A percentile compares a stretch with the other conserved stretches of the same genome.
Conservation (phyloP, 1,284 basidiomycete genomes). For the Caloboletus inedulis region DNA sequence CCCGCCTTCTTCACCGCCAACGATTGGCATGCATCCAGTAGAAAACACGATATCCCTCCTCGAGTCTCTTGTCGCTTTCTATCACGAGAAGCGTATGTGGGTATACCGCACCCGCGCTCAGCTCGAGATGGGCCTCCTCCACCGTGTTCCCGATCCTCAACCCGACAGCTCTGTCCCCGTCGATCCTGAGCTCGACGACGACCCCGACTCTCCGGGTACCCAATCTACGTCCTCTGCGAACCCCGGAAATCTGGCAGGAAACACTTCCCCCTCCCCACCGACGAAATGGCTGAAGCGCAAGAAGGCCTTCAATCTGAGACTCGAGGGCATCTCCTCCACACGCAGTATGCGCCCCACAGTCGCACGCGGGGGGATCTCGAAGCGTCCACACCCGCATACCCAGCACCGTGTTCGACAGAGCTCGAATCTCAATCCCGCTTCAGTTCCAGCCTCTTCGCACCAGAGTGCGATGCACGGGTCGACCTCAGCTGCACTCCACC, state of each 20-base stretch:
- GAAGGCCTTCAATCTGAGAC: conserved; percentile 45
- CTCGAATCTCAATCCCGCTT: conserved; percentile 32
- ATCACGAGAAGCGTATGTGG: conserved; percentile 67
- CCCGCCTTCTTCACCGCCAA: conserved; percentile 44
- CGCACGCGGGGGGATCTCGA: conserved; percentile 28
- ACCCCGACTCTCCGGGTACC: conserved; percentile 10
- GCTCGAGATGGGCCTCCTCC: conserved; percentile 40
- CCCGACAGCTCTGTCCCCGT: conserved; percentile 23
- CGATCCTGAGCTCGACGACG: conserved; percentile 21
- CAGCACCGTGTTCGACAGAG: conserved; percentile 32
- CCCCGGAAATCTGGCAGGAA: conserved; percentile 21
- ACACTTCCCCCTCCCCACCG: conserved; percentile 28
- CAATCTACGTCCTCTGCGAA: conserved; percentile 20
- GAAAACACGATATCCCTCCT: conserved; percentile 53
- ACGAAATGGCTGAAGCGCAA: conserved; percentile 44
- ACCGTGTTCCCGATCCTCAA: conserved; percentile 23
- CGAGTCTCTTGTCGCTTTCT: conserved; percentile 60
- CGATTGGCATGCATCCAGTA: conserved; percentile 30
- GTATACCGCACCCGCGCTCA: conserved; percentile 52
- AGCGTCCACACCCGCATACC: conserved; percentile 25
- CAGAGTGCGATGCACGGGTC: conserved; percentile 18
- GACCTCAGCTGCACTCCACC: conserved; percentile 18
- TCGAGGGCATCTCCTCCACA: conserved; percentile 42
- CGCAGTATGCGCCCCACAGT: conserved; percentile 22
- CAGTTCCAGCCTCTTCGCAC: conserved; percentile 20